Base-by-base conservation (phyloP, 148 eudicot genomes). In the Pouteria glomerata region DNA sequence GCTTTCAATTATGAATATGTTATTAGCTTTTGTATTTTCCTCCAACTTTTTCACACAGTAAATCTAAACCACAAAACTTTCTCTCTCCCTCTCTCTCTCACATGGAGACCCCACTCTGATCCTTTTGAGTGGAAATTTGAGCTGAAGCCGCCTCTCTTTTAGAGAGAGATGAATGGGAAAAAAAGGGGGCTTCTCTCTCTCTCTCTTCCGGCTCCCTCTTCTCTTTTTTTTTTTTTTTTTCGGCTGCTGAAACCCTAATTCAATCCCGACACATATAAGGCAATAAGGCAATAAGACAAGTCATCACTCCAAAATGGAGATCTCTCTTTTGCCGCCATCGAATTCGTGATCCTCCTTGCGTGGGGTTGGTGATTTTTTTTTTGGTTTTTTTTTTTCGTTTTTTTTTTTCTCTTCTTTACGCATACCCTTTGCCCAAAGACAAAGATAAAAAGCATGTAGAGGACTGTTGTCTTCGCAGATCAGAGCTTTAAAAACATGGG, bases 181-280 rank as follows among this genome's bases (percentile, higher is more conserved):
- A 42, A 67, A 62, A 42, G 2, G 4, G 26, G 47, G 31, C 69
- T 39, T 44, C 24, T 37, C 42, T 13, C 52, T 27, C 68, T 67
- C 66, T 44, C 58, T 21, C 44, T 39, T 39, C 44, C 44, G 44
- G 44, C 44, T 39, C 23, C 50, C 56, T 2, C 59, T 29, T 61
- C 52, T 37, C 45, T 21, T 66, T 37, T 70, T 21, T 41, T 30
- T 26, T 42, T 48, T 23, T 65, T 35, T 21, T 21, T 48, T 23
- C 23, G 16, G 39, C 60, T 57, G 69, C 65, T 67, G 47, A 56
- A 85, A 74, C 88, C 84, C 88, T 72, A 77, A 80, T 72, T 31
- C 31, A 65, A 34, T 57, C 56, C 64, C 29, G 65, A 34, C 63
- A 26, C 66, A 68, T 71, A 66, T 74, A 59, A 68, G 68, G 52